Base-by-base conservation (phyloP, 2,329 filamentous ascomycete genomes). In the Exophiala phaeomuriformis region DNA sequence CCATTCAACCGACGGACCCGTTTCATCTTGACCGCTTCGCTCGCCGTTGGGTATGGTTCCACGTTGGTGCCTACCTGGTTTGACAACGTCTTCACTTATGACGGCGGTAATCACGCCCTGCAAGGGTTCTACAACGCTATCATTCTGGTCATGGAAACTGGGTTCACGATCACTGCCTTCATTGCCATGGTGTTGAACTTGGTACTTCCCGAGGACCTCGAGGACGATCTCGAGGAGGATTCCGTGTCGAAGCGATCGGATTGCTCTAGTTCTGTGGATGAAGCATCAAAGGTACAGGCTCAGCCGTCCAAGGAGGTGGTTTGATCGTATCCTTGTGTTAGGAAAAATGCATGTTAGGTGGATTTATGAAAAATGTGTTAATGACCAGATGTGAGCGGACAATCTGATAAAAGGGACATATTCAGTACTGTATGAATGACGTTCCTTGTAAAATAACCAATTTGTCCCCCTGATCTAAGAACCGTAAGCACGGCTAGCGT, bases 111-210 rank as follows among this genome's bases (percentile, higher is more conserved):
- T 72, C 83, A 82, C 67, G 77, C 84, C 32, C 82, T 90, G 66
- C 85, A 86, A 68, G 72, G 72, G 1, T 65, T 75, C 52, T 64
- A 74, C 32, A 66, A 73, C 52, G 72, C 71, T 6, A 69, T 89
- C 53, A 76, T 78, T 3, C 72, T 90, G 39, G 75, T 90, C 53
- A 84, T 89, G 79, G 79, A 85, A 70, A 89, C 72, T 28, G 72
- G 72, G 0, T 75, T 75, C 41, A 71, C 72, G 1, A 75, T 95
- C 19, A 85, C 86, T 0, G 90, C 86, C 0, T 78, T 90, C 28
- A 66, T 90, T 39, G 82, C 82, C 47, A 76, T 93, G 65, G 68
- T 87, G 27, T 74, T 95, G 47, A 95, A 95, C 66, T 68, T 93
- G 47, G 61, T 81, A 0, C 71, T 95, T 10, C 80, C 83, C 0